Base-by-base conservation (phyloP, 768 basidiomycete species). In the Boletus bicolor region DNA sequence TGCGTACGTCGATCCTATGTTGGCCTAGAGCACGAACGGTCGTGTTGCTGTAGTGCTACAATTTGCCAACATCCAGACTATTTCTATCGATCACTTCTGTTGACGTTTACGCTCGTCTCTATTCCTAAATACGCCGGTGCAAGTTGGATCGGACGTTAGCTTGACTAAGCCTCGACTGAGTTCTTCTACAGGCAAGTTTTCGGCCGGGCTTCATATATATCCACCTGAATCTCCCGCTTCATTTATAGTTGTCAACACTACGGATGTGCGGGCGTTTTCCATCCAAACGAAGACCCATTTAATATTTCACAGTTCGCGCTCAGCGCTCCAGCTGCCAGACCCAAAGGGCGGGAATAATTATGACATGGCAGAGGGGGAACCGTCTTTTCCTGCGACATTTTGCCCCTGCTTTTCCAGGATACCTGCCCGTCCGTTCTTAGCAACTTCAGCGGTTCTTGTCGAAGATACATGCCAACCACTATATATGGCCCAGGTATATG, bases 1-100 rank as follows among this genome's bases (percentile, higher is more conserved):
- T 36, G 34, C 52, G 11, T 46, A 59, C 41, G 48, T 60, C 14
- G 50, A 47, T 26, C 36, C 57, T 7, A 42, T 50, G 44, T 2
- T 53, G 4, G 26, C n/a, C 19, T 54, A 54, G 49, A 26, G 11
- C 35, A 34, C 26, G 37, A n/a, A 44, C 15, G 24, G 44, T 38
- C 42, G 11, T 30, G 37, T 38, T 34, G 15, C 35, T 36, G 26
- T 46, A 28, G 30, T 7, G 24, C 49, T 34, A 30, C 32, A 24
- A 30, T 5, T 12, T 38, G 7, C 19, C 3, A 34, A 14, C 28
- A 37, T 37, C 26, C 45, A 17, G 32, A 15, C n/a, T 15, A 32
- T 42, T 30, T 47, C 11, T 9, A n/a, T 36, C 38, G 24, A 28
- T 36, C 17, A 11, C 24, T 21, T n/a, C 5, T 24, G 26, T 21